Evolutionary conservation across 352 stramenopile species (phyloP), one percentile per base, ranked within the genome.

Genomic region (Globisporangium carolinianum): DNA sequence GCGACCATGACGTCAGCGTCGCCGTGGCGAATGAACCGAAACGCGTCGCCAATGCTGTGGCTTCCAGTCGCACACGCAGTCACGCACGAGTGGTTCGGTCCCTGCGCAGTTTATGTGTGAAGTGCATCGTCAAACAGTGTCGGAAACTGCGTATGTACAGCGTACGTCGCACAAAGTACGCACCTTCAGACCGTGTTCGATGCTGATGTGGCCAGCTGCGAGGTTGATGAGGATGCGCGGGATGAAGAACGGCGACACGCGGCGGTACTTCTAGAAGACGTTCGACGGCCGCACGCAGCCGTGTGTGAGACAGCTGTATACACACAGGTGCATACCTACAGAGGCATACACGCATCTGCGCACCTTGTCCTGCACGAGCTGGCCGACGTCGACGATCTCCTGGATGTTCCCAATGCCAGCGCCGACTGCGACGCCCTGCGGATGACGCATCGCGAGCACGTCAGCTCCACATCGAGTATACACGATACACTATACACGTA

Each of bases 51-150:
- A 58, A 99, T 98, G 47, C 91, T 93, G 71, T 98, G 94, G 46
- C 86, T 94, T n/a, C 96, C 96, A 36, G 95, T 98, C 14, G 97
- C 96, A 64, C 97, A 99, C 0, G 97, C 97, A 14, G 95, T 98
- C 37, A 97, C 89, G 57, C 97, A 91, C 54, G 94, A 95, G 69
- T 98, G 98, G 64, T 98, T 99, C 5, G 97, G 97, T 42, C 97
- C 97, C 78, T 94, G 45, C 38, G 50, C 24, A 32, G 24, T 32
- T 32, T 32, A 32, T 47, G 7, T 36, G 49, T 17, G n/a, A 12
- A 17, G 6, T 1, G 15, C 10, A 32, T 6, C 8, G 38, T 15
- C 14, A 37, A 45, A 41, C 15, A 46, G 24, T 12, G 8, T 18
- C 43, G 51, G 12, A 24, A 62, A 36, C 42, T 43, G 4, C n/a